Evolutionary conservation across 441 rosid species (phyloP).

Genomic region (Syzygium syzygioides): DNA sequence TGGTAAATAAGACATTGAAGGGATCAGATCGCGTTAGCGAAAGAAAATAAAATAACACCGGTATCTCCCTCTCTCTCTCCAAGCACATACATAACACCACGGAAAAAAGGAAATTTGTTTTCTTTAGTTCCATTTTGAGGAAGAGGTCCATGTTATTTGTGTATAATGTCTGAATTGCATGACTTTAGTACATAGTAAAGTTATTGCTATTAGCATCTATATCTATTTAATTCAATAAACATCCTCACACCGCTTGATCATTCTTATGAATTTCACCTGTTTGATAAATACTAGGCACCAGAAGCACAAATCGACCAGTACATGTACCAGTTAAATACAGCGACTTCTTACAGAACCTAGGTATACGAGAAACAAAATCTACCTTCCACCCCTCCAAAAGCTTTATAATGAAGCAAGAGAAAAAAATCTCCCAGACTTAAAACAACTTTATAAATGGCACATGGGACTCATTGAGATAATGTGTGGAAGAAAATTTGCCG

Average conservation of each 20-base stretch:
- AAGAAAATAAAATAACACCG: too few species aligned
- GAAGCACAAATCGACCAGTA: accelerated
- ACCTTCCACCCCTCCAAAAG: neutral
- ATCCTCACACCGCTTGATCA: neutral
- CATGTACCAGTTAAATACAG: neutral
- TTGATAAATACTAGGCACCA: neutral
- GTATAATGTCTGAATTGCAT: neutral
- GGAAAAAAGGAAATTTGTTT: too few species aligned
- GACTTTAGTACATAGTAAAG: neutral
- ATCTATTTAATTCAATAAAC: neutral
- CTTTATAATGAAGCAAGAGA: too few species aligned
- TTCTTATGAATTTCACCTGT: neutral
- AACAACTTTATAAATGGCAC: neutral
- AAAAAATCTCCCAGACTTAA: neutral
- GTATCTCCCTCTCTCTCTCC: too few species aligned
- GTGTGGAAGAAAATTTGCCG: neutral
- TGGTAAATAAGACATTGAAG: too few species aligned
- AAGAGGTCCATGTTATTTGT: neutral
- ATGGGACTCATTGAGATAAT: neutral
- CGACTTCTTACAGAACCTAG: neutral
- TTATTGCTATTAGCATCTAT: neutral
- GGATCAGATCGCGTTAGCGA: too few species aligned
- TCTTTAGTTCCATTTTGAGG: neutral
- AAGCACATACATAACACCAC: too few species aligned
- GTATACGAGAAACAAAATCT: neutral